Base-by-base conservation (phyloP, 176 grass and related monocot species). In the Eragrostis curvula region DNA sequence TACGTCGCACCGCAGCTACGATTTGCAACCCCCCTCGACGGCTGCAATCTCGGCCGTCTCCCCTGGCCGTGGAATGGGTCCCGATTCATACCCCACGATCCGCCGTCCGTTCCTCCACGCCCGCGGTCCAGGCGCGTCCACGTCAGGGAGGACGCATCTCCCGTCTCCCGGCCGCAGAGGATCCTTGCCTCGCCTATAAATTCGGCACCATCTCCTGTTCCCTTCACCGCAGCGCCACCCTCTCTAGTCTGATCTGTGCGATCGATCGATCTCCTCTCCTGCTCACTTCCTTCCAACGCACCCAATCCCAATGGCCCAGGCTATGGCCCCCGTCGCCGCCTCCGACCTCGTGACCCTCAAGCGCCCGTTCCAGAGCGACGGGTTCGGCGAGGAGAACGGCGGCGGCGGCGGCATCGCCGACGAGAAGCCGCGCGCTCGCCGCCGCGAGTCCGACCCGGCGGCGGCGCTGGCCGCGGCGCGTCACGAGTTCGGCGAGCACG, bases 401-500 rank as follows among this genome's bases (percentile, higher is more conserved):
- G 28, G 23, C n/a, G n/a, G n/a, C n/a, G n/a, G n/a, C n/a, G n/a
- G n/a, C n/a, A n/a, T n/a, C 48, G 79, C 20, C 57, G 79, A 80
- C 39, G 83, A 83, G 51, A 82, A 49, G 66, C 40, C 61, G 23
- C 71, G 67, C 70, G 66, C 71, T 21, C 89, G 79, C 0, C 83
- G 86, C 40, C 83, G 84, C 0, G 87, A 81, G 24, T 58, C 73
- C 3, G 96, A 98, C 78, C 96, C 96, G 1, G 96, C 92, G 21
- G 90, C 88, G 21, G 88, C 92, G 24, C 86, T 98, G 61, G 96
- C 96, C 7, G 85, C 66, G 68, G 92, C 87, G 45, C 90, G 96
- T 0, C 96, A 98, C 81, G 96, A 98, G 85, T 98, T 98, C 68
- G 96, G 96, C 2, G 96, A 98, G 90, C 90, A 98, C 68, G 96